Evolutionary conservation across 2,329 filamentous ascomycete genomes (phyloP).

Genomic region (Penicillium sp.): DNA sequence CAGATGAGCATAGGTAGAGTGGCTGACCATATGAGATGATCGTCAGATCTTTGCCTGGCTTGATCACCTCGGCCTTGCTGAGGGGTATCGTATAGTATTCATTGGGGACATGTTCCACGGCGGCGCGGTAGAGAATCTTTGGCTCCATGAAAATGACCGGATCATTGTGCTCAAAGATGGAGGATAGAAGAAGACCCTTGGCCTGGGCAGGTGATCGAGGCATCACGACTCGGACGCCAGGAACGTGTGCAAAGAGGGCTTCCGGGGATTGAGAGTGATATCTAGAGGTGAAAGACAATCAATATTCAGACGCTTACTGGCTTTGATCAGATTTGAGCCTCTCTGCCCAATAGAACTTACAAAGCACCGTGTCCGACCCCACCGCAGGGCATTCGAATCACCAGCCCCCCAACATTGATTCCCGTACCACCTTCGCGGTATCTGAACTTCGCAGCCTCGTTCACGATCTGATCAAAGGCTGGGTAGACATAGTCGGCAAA

Average conservation of each 20-base stretch:
- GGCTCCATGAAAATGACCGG: constrained; percentile 92
- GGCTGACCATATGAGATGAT: constrained; percentile 86
- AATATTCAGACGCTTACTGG: background rate
- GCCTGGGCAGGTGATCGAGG: constrained; percentile 81
- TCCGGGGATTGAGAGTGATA: constrained; percentile 90
- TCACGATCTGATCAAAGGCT: constrained; percentile 89
- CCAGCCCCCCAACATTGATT: constrained; percentile 68
- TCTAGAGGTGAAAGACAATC: constrained; percentile 11
- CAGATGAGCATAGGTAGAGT: constrained; percentile 73
- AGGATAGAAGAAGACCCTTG: constrained; percentile 73
- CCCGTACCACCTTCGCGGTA: constrained; percentile 65
- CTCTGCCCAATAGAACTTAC: constrained; percentile 28
- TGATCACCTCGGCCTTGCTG: constrained; percentile 77
- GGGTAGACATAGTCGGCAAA: constrained; percentile 94
- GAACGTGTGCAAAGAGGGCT: constrained; percentile 79
- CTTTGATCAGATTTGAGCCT: too few species aligned
- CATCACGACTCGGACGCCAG: constrained; percentile 77
- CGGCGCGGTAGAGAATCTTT: constrained; percentile 85
- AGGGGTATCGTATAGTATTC: constrained; percentile 76
- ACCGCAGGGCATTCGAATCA: constrained; percentile 84
- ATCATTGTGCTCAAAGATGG: constrained; percentile 70
- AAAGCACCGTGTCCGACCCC: constrained; percentile 83
- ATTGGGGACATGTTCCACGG: constrained; percentile 83
- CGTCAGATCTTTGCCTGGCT: constrained; percentile 72
- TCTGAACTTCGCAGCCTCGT: constrained; percentile 82